A percentile compares a stretch with the other conserved stretches of the same genome.
Conservation (phyloP, 1,139 yeast genomes). For the Nakaseomyces nivariensis region DNA sequence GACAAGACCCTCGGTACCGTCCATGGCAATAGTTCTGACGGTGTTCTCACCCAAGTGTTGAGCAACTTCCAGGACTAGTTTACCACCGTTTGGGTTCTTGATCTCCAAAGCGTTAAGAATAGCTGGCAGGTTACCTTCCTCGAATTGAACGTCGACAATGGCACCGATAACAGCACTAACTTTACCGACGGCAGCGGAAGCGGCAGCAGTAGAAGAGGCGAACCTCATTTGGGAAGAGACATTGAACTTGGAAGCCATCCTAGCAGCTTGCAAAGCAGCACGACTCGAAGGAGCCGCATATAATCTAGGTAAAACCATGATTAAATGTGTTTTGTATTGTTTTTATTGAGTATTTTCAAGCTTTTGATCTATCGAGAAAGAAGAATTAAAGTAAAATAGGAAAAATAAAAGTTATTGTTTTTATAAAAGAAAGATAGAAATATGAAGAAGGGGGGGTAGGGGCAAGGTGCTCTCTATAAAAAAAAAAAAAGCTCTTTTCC, state of each 20-base stretch:
- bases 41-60: slow-evolving; percentile 99
- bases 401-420: slow-evolving; percentile 1
- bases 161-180: slow-evolving; percentile 99
- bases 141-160: slow-evolving; percentile 98
- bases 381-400: background rate
- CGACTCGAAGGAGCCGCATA: slow-evolving; percentile 73
- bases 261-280: slow-evolving; percentile 84
- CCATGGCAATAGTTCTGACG: slow-evolving; percentile 99
- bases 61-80: slow-evolving; percentile 93
- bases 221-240: slow-evolving; percentile 38
- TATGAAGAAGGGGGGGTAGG: too few relatives aligned
- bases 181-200: slow-evolving; percentile 68
- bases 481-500: too few relatives aligned
- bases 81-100: slow-evolving; percentile 49
- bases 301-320: slow-evolving; percentile 80
- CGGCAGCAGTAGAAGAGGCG: slow-evolving; percentile 51
- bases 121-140: slow-evolving; percentile 93
- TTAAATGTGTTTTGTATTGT: slow-evolving; percentile 7
- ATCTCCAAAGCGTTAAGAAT: slow-evolving; percentile 94
- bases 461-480: too few relatives aligned
- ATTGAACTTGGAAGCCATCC: slow-evolving; percentile 50
- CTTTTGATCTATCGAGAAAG: too few relatives aligned
- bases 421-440: too few relatives aligned
- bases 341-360: background rate
- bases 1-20: slow-evolving; percentile 99